Base-by-base conservation (phyloP, 257 asterid genomes). In the Fraxinus excelsior region DNA sequence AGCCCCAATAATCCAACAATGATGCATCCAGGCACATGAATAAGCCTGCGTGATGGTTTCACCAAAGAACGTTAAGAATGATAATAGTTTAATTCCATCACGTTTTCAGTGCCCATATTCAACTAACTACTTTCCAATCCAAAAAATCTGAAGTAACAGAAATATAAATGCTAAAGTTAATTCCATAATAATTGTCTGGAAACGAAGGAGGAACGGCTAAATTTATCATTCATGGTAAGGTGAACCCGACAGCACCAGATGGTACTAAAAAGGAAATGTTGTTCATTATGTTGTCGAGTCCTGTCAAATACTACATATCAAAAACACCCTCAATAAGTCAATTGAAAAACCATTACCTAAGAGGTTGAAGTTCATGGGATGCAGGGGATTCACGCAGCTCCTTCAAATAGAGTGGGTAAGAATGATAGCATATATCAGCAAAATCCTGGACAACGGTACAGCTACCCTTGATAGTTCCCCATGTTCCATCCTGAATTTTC, bases 371-470 rank as follows among this genome's bases (percentile, higher is more conserved):
- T 40, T 89, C 88, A 69, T 83, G 83, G 13, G 92, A 82, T 65
- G 73, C 60, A 10, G 95, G 87, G 67, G 85, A 87, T 71, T 91
- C 87, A 0, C 94, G 89, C 26, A 88, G 79, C 84, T 92, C 98
- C 81, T 88, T 88, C 78, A 91, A 78, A 53, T 85, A 91, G 70
- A 84, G 77, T 1, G 92, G 92, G 76, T 90, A 94, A 28, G 98
- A 92, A 82, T 90, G 91, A 75, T 84, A 90, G 81, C 98, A 92
- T n/a, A 94, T n/a, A 84, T 94, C 98, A 32, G 85, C 92, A 78
- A 90, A 94, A 90, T 94, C 98, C 38, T 91, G 87, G 80, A 92
- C 97, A 35, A 90, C 97, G 0, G 91, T 94, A 78, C 97, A 94
- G 83, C 97, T 87, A 67, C 96, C 97, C 84, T 85, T 88, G 82